These are phyloP conservation scores for Fibroporia radiculosa DNA, from an alignment of 768 basidiomycete genomes.

Conservation along the genomic window DNA sequence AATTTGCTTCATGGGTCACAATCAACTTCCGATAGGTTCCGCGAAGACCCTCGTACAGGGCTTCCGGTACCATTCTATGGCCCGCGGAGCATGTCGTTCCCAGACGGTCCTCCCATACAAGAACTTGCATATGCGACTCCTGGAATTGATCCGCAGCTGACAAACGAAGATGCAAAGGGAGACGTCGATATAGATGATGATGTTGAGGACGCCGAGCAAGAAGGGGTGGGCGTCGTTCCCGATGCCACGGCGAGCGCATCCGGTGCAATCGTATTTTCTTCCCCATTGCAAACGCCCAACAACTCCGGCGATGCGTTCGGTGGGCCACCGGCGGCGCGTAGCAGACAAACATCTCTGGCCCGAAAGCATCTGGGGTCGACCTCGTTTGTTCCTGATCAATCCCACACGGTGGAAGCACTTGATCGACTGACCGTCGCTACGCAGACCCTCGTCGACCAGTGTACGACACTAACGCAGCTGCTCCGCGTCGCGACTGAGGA, in stretches of 20 bases:
- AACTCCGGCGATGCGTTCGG: background rate
- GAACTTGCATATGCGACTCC: background rate
- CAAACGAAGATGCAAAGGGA: background rate
- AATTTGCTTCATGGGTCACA: background rate
- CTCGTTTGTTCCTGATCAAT: background rate
- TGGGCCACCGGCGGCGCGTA: background rate
- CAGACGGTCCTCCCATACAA: background rate
- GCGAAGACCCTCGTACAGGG: conserved; percentile 19
- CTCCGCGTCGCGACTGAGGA: conserved; percentile 64
- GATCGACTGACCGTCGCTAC: conserved; percentile 41
- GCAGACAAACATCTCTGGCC: background rate
- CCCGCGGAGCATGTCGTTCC: conserved; percentile 1
- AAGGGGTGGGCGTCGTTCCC: background rate
- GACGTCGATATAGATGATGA: conserved; percentile 3
- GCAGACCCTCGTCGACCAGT: conserved; percentile 48
- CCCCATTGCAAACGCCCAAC: background rate
- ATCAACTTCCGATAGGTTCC: conserved; percentile 8
- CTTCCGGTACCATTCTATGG: conserved; percentile 14
- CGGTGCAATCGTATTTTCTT: background rate
- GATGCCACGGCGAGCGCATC: background rate
- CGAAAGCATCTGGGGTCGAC: background rate
- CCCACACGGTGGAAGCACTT: conserved; percentile 29
- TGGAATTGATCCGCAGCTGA: conserved; percentile 11
- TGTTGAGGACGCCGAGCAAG: conserved; percentile 2
- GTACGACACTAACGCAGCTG: conserved; percentile 37